These are phyloP conservation scores for Aspergillus ochraceoroseus DNA, from an alignment of 2,329 filamentous ascomycete genomes.

Conservation along the genomic window DNA sequence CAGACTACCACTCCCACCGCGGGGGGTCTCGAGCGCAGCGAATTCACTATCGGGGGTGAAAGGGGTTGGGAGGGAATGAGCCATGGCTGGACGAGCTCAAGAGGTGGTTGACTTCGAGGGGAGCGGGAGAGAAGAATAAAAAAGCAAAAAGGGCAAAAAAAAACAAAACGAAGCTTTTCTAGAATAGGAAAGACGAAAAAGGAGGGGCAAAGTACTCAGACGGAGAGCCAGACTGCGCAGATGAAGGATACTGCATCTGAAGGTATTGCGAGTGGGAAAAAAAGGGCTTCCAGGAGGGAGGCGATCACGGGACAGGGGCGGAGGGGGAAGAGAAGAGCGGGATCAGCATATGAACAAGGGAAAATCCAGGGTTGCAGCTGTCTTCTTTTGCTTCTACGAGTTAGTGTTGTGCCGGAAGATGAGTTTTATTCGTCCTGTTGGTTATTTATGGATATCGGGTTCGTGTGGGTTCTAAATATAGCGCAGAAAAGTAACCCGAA, in stretches of 20 bases:
- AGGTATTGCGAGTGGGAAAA: slow-evolving; percentile 1
- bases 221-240: slow-evolving; percentile 4
- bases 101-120: neutral
- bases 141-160: too few relatives aligned
- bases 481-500: too few relatives aligned
- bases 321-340: neutral
- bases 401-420: too few relatives aligned
- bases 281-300: neutral
- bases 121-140: slow-evolving; percentile 1
- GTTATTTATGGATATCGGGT: too few relatives aligned
- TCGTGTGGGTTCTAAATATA: too few relatives aligned
- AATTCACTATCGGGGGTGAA: slow-evolving; percentile 34
- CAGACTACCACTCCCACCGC: slow-evolving; percentile 27
- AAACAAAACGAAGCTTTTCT: slow-evolving; percentile 7
- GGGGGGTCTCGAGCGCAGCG: slow-evolving; percentile 32
- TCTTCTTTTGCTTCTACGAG: too few relatives aligned
- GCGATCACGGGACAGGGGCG: slow-evolving; percentile 9
- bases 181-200: slow-evolving; percentile 9
- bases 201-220: slow-evolving; percentile 6
- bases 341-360: slow-evolving; percentile 2
- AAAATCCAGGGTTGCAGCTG: too few relatives aligned
- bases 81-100: slow-evolving; percentile 9
- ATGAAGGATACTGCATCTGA: slow-evolving; percentile 13
- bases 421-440: too few relatives aligned
- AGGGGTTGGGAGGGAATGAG: slow-evolving; percentile 17